A percentile compares a stretch with the other conserved stretches of the same genome.
phyloP scores from a whole-genome alignment of 1,284 basidiomycete genomes.

The Ceratobasidium sp. region DNA sequence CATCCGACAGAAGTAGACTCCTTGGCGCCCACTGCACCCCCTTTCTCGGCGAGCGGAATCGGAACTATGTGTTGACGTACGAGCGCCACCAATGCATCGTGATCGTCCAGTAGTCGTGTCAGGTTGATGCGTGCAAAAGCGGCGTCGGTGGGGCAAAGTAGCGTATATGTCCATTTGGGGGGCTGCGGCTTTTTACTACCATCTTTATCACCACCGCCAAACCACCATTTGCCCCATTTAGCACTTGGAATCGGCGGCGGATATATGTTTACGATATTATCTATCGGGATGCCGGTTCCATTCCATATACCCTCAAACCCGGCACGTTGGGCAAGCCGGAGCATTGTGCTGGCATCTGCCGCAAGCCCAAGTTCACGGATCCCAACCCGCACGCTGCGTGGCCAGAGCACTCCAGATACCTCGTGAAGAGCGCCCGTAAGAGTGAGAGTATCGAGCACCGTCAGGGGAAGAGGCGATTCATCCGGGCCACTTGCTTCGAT shows the following conservation, averaged over 20 bases:
- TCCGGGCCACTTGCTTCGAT: slow-evolving; percentile 32
- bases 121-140: slow-evolving; percentile 91
- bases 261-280: slow-evolving; percentile 52
- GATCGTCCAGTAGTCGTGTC: slow-evolving; percentile 72
- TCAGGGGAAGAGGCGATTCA: slow-evolving; percentile 26
- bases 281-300: slow-evolving; percentile 71
- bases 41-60: slow-evolving; percentile 43
- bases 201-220: neutral
- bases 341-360: slow-evolving; percentile 86
- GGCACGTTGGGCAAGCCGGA: slow-evolving; percentile 77
- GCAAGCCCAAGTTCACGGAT: slow-evolving; percentile 89
- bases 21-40: slow-evolving; percentile 3
- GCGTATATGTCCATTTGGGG: slow-evolving; percentile 66
- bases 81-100: slow-evolving; percentile 65
- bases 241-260: neutral
- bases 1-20: neutral
- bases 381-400: slow-evolving; percentile 83
- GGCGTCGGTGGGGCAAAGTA: slow-evolving; percentile 89
- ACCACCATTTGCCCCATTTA: neutral
- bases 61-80: slow-evolving; percentile 91
- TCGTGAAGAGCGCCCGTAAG: slow-evolving; percentile 91
- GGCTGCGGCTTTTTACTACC: slow-evolving; percentile 46
- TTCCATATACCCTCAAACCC: slow-evolving; percentile 90
- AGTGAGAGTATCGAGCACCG: slow-evolving; percentile 67
- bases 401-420: slow-evolving; percentile 78